Evolutionary conservation across 495 filamentous ascomycete genomes (phyloP).

Genomic region (Wilcoxina mikolae): DNA sequence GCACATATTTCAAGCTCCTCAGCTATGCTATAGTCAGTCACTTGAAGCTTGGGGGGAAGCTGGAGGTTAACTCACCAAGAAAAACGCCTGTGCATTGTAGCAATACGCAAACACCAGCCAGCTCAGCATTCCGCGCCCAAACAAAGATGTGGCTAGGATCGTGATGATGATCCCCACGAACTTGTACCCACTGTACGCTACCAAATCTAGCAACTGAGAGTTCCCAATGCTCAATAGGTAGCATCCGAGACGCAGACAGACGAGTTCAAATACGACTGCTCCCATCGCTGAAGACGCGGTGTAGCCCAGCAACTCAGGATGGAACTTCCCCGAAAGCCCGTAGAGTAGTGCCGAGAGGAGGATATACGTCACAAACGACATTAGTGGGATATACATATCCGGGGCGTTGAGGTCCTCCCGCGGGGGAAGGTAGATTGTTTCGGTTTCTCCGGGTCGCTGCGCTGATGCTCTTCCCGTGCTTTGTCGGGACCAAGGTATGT

Average conservation of each 20-base stretch:
- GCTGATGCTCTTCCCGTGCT: slow-evolving; percentile 37
- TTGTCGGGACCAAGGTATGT: slow-evolving; percentile 83
- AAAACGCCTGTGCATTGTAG: slow-evolving; percentile 87
- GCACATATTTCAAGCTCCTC: slow-evolving; percentile 85
- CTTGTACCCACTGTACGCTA: slow-evolving; percentile 96
- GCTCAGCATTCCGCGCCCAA: slow-evolving; percentile 60
- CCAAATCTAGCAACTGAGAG: slow-evolving; percentile 68
- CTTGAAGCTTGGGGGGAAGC: not conserved
- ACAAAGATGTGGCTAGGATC: slow-evolving; percentile 56
- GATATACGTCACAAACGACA: slow-evolving; percentile 94
- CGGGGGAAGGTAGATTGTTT: slow-evolving; percentile 83
- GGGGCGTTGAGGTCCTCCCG: slow-evolving; percentile 93
- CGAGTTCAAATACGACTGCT: slow-evolving; percentile 71
- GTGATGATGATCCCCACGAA: slow-evolving; percentile 92
- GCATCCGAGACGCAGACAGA: slow-evolving; percentile 76
- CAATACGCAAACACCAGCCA: slow-evolving; percentile 85
- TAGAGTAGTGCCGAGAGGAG: slow-evolving; percentile 79
- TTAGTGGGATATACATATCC: slow-evolving; percentile 96
- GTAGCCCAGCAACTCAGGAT: slow-evolving; percentile 79
- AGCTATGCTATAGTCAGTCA: slow-evolving; percentile 42
- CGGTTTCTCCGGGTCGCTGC: slow-evolving; percentile 49
- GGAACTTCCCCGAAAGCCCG: slow-evolving; percentile 81
- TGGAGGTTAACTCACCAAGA: slow-evolving; percentile 49
- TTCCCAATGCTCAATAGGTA: slow-evolving; percentile 89
- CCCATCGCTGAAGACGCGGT: slow-evolving; percentile 71